These are phyloP conservation scores for Lolium perenne DNA, from an alignment of 176 grass and related monocot genomes.

Conservation along the genomic window DNA sequence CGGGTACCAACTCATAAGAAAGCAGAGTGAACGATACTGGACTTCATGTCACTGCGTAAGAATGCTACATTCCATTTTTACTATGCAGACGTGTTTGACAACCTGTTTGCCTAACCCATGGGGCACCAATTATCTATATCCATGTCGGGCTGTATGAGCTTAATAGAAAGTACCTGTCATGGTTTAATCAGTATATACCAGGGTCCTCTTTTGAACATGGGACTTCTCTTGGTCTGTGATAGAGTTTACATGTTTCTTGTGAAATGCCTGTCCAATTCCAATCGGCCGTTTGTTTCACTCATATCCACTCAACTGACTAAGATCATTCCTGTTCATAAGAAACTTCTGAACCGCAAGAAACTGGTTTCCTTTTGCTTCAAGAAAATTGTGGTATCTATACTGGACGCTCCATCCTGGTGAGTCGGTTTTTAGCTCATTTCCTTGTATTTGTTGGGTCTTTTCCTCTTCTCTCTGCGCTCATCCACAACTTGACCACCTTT, in stretches of 20 bases:
- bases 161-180: not conserved
- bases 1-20: constrained; percentile 3
- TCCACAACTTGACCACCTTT: not conserved
- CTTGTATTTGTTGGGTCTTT: too few species aligned
- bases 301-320: not conserved
- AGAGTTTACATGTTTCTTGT: not conserved
- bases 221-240: not conserved
- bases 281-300: not conserved
- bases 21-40: not conserved
- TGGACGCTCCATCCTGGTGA: not conserved
- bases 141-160: not conserved
- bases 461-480: not conserved
- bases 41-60: not conserved
- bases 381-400: not conserved
- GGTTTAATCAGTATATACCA: not conserved
- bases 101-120: not conserved
- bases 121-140: not conserved
- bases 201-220: not conserved
- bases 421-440: not conserved
- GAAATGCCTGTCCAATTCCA: not conserved
- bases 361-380: not conserved
- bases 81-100: not conserved
- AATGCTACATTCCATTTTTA: not conserved
- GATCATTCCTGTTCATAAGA: too few species aligned
- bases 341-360: not conserved